These are phyloP conservation scores for Cryptomeria japonica DNA, from an alignment of 75 land plant species.

Conservation along the genomic window DNA sequence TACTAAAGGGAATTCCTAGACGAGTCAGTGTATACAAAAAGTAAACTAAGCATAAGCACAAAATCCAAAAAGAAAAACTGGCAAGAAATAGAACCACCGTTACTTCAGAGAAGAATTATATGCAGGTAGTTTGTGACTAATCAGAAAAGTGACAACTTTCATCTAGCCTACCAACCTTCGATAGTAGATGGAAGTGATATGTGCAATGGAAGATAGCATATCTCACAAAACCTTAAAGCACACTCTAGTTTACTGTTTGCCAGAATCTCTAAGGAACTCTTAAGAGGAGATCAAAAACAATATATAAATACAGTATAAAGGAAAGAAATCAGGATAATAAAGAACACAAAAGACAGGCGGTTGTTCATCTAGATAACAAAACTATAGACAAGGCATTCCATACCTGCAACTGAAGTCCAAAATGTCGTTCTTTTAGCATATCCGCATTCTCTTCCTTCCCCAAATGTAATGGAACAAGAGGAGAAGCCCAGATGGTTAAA, in stretches of 20 bases:
- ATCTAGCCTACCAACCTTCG: neutral
- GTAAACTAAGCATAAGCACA: neutral
- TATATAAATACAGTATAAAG: neutral
- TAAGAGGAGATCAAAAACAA: neutral
- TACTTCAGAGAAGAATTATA: neutral
- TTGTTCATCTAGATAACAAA: neutral
- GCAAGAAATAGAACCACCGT: neutral
- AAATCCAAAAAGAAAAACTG: neutral
- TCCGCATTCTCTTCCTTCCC: constrained; percentile 73
- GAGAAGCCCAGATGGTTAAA: constrained; percentile 92
- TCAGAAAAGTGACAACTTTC: neutral
- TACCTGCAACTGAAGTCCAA: constrained; percentile 86
- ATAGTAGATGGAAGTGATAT: no score
- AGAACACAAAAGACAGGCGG: neutral
- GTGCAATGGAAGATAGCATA: neutral
- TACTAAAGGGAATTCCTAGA: neutral
- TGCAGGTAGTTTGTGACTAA: neutral
- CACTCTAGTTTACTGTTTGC: neutral
- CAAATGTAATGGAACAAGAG: constrained; percentile 82
- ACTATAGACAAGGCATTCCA: neutral
- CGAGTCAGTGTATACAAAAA: neutral
- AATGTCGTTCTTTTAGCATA: constrained; percentile 65
- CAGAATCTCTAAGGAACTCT: neutral
- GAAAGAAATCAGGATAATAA: neutral
- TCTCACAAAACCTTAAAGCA: neutral